Conservation (phyloP, 495 filamentous ascomycete species). For the Penicillium waksmanii region DNA sequence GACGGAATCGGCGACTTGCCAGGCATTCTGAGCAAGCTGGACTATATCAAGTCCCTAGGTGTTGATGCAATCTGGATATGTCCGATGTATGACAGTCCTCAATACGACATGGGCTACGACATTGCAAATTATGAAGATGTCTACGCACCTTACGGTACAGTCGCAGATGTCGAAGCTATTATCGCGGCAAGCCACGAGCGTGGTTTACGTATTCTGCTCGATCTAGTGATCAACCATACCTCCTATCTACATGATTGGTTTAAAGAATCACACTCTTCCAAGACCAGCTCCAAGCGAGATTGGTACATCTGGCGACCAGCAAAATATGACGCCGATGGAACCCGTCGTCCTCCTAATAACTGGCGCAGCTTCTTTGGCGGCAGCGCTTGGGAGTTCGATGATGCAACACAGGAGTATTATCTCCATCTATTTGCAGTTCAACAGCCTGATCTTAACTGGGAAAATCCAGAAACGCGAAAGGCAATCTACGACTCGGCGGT, state of each 20-base stretch:
- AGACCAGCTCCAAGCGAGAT: constrained; percentile 52
- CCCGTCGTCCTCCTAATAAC: constrained; percentile 60
- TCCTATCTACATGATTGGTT: constrained; percentile 63
- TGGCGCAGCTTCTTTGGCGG: constrained; percentile 59
- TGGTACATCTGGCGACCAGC: constrained; percentile 66
- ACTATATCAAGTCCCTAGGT: constrained; percentile 56
- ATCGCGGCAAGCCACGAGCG: constrained; percentile 52
- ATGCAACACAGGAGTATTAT: constrained; percentile 55
- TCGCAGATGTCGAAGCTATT: constrained; percentile 57
- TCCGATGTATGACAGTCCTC: constrained; percentile 54
- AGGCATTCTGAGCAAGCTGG: constrained; percentile 60
- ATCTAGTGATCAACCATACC: constrained; percentile 65
- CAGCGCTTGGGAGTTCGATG: constrained; percentile 58
- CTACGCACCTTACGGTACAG: constrained; percentile 56
- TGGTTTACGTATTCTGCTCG: constrained; percentile 58
- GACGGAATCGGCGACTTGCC: constrained; percentile 60
- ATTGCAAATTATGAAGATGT: constrained; percentile 63
- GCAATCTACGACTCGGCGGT: constrained; percentile 54
- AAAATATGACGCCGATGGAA: constrained; percentile 51
- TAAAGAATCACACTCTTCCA: constrained; percentile 51
- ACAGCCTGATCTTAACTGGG: constrained; percentile 62
- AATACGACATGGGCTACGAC: constrained; percentile 58
- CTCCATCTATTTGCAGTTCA: constrained; percentile 54
- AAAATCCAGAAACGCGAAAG: constrained; percentile 48
- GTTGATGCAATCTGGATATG: constrained; percentile 46